A percentile compares a stretch with the other conserved stretches of the same genome.
Conservation (phyloP, 1,139 yeast species). For the Geotrichum restrictum region DNA sequence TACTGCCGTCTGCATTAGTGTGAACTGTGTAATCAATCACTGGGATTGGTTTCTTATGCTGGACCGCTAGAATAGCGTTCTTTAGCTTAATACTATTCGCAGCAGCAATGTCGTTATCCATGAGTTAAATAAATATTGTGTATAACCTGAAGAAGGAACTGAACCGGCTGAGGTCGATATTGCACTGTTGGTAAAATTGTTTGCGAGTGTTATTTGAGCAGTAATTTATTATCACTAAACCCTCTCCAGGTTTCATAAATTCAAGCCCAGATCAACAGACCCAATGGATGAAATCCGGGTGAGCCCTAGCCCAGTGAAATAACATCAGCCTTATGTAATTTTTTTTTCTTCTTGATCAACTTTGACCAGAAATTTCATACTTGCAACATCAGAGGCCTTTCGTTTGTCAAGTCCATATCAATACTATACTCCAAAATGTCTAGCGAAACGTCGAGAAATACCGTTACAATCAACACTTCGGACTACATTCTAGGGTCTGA, state of each 20-base stretch:
- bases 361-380: too few species aligned
- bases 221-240: too few species aligned
- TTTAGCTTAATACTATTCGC: slow-evolving; percentile 38
- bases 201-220: too few species aligned
- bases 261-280: too few species aligned
- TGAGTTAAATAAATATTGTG: not conserved
- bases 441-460: not conserved
- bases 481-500: slow-evolving; percentile 53
- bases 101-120: slow-evolving; percentile 19
- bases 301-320: slow-evolving; percentile 8
- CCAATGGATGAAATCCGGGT: not conserved
- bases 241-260: too few species aligned
- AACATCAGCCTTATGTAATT: too few species aligned
- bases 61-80: slow-evolving; percentile 73
- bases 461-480: slow-evolving; percentile 6
- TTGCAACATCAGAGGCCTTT: too few species aligned
- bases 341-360: slow-evolving; percentile 1
- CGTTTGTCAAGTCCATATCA: not conserved
- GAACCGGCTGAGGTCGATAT: too few species aligned
- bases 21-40: slow-evolving; percentile 52
- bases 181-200: too few species aligned
- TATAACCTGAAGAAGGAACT: too few species aligned
- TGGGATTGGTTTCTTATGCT: slow-evolving; percentile 46
- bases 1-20: slow-evolving; percentile 65
- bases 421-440: not conserved